phyloP scores from a whole-genome alignment of 805 yeast genomes.

The Kodamaea neixiangensis region DNA sequence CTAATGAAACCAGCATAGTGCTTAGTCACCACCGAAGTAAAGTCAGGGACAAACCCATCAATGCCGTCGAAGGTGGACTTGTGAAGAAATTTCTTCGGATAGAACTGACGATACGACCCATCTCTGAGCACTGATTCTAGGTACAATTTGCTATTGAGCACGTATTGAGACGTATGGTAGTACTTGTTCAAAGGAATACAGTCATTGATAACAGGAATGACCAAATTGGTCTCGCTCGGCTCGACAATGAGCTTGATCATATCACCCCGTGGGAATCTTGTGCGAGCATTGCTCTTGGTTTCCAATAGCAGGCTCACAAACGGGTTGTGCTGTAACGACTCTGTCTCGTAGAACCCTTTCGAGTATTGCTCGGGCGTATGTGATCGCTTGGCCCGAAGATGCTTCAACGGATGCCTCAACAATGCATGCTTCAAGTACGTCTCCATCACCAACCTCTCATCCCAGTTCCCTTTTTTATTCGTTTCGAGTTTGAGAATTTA shows the following conservation, averaged over 20 bases:
- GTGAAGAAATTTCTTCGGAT: conserved; percentile 28
- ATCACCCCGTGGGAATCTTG: conserved; percentile 31
- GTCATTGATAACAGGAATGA: conserved; percentile 12
- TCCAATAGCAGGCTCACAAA: conserved; percentile 25
- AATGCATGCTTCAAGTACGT: conserved; percentile 30
- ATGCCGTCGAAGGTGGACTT: conserved; percentile 9
- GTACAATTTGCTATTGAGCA: conserved; percentile 24
- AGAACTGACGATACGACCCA: conserved; percentile 22
- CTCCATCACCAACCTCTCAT: not conserved
- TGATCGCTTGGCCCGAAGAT: conserved; percentile 25
- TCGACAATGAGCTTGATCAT: conserved; percentile 22
- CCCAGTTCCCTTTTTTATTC: not conserved
- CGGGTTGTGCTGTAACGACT: conserved; percentile 25
- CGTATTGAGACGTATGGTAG: conserved; percentile 26
- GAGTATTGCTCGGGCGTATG: conserved; percentile 23
- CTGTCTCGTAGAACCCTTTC: conserved; percentile 19
- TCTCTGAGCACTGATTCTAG: conserved; percentile 18
- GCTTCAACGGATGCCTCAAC: conserved; percentile 30
- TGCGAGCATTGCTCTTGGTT: conserved; percentile 28
- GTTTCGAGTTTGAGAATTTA: not conserved
- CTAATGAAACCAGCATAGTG: conserved; percentile 17
- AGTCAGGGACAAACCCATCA: conserved; percentile 12
- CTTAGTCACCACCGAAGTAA: conserved; percentile 13
- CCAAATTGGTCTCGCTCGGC: conserved; percentile 5
- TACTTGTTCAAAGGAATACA: conserved; percentile 3